phyloP scores from a whole-genome alignment of 2,329 filamentous ascomycete genomes.

The Geosmithia flava region DNA sequence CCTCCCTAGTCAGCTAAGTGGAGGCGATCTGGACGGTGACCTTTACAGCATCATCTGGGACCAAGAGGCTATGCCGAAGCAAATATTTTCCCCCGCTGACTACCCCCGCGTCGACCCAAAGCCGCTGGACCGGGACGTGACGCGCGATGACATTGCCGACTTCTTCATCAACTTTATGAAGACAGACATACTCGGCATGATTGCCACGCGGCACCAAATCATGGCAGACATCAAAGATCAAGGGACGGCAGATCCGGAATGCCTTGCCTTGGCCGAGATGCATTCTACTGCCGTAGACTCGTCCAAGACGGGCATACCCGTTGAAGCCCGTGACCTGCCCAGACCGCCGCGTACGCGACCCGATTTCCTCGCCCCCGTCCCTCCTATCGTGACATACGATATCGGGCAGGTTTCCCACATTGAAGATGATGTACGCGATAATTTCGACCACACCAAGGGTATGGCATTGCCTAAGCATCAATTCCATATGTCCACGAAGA shows the following conservation, averaged over 20 bases:
- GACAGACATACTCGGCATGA: slow-evolving; percentile 51
- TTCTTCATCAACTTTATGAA: slow-evolving; percentile 75
- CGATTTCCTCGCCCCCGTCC: slow-evolving; percentile 39
- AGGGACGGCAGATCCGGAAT: slow-evolving; percentile 41
- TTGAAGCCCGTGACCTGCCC: slow-evolving; percentile 31
- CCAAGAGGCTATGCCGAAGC: slow-evolving; percentile 26
- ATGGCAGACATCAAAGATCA: slow-evolving; percentile 42
- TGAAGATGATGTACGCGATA: slow-evolving; percentile 13
- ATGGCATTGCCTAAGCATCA: slow-evolving; percentile 28
- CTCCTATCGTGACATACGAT: slow-evolving; percentile 29
- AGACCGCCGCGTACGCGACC: slow-evolving; percentile 27
- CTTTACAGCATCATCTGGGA: slow-evolving; percentile 74
- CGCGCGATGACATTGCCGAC: slow-evolving; percentile 54
- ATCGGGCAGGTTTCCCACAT: slow-evolving; percentile 27
- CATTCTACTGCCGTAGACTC: slow-evolving; percentile 66
- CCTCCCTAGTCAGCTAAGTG: slow-evolving; percentile 65
- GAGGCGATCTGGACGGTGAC: slow-evolving; percentile 78
- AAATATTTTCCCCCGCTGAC: slow-evolving; percentile 47
- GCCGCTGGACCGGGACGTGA: slow-evolving; percentile 49
- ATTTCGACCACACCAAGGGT: slow-evolving; percentile 18
- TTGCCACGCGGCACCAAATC: slow-evolving; percentile 52
- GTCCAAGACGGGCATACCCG: slow-evolving; percentile 58
- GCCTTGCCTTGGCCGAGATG: slow-evolving; percentile 43
- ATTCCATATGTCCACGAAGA: slow-evolving; percentile 57
- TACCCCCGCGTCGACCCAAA: slow-evolving; percentile 48